Evolutionary conservation across 306 rosid species (phyloP), one percentile per base, ranked within the genome.

Genomic region (Citrullus amarus): DNA sequence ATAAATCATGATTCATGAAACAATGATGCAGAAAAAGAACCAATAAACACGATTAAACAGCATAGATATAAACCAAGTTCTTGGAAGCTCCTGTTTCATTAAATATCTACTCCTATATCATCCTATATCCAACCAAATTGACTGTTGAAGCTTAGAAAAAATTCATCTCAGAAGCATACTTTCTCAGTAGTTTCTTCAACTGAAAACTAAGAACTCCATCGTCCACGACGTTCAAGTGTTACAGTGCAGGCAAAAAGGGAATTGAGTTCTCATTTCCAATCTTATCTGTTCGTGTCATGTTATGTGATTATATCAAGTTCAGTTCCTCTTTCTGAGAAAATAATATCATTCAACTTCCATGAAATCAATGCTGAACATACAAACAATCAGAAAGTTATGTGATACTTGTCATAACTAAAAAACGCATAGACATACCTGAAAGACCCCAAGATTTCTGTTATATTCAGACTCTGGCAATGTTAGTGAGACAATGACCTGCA

Each of bases 361-460:
- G 55, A 41, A 69, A 43, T 69, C 34, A 25, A 22, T 4, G 18
- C 15, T 72, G 8, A 18, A 53, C 78, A 32, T 38, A 30, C 9
- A 30, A 53, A 32, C 62, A 74, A 51, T 54, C 25, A 18, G 65
- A 56, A 75, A 30, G 38, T 30, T 9, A 75, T 9, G n/a, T 6
- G 18, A 12, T 48, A 34, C 50, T 53, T 32, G 78, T 12, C 58
- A 51, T 34, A 51, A 54, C 55, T 15, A 4, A 30, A 25, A 74
- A 54, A 9, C n/a, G 16, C 25, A 75, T 75, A 75, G 18, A 56
- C 80, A 70, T 83, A 88, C 96, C 96, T 89, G 98, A 81, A 94
- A 94, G 41, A 90, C 48, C 77, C 97, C 98, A 20, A 94, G 94
- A 80, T 89, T 90, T 87, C 84, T 84, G 87, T 94, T 92, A 79